Base-by-base conservation (phyloP, 2,329 filamentous ascomycete species). In the Xylariaceae sp. region DNA sequence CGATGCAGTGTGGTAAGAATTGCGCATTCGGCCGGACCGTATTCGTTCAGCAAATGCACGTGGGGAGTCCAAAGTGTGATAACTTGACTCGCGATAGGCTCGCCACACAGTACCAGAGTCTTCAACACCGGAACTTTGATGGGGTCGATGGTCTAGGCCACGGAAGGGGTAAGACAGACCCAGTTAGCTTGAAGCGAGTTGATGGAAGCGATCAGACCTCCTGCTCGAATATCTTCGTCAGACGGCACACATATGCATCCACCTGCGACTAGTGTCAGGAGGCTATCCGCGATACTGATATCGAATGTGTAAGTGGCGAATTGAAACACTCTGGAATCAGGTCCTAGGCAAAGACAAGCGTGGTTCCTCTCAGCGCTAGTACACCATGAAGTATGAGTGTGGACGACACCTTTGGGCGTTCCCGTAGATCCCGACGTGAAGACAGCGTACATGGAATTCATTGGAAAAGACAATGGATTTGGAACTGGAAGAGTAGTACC, bases 11-110 rank as follows among this genome's bases (percentile, higher is more conserved):
- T 54, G 2, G 48, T 45, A 19, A 42, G 37, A 8, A 59, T 48
- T 4, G 50, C 44, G 34, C 50, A 50, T 40, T 61, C 59, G 2
- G 52, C 48, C 17, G 57, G 57, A 8, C 58, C 59, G 42, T 59
- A 62, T 21, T 25, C 35, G 43, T 60, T 58, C 4, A 60, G 40
- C 2, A 61, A 42, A 23, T 46, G 38, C 7, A 52, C 49, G 6
- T 47, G 45, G 1, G 49, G 49, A 10, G 37, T 36, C 59, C 57
- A 62, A 27, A 23, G 45, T 10, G 48, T 20, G 11, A 61, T 44
- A 19, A 55, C 19, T 25, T 50, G 47, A 16, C 37, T 33, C 3
- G 48, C 38, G 5, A 56, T 49, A n/a, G 52, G 39, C 36, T 64
- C 61, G 6, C 60, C 60, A n/a, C 50, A 49, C 3, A 61, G 32